Evolutionary conservation across 306 rosid genomes (phyloP).

Genomic region (Inga oerstediana): DNA sequence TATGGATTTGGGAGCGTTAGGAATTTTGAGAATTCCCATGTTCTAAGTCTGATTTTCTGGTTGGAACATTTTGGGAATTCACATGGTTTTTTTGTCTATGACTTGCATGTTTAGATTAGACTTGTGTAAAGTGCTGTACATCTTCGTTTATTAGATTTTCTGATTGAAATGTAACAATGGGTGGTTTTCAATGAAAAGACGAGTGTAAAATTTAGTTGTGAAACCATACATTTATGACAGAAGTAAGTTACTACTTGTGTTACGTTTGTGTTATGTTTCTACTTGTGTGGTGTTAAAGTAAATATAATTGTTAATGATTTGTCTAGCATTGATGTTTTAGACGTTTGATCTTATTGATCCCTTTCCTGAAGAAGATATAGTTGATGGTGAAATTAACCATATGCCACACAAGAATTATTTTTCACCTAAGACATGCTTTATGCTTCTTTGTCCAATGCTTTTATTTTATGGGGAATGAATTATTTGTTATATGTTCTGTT

Average conservation of each 20-base stretch:
- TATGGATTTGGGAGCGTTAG: not conserved
- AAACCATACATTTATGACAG: not conserved
- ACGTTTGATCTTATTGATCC: too few species aligned
- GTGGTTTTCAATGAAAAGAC: not conserved
- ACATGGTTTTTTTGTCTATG: not conserved
- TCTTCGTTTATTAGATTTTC: not conserved
- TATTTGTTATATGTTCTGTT: not conserved
- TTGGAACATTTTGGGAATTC: slow-evolving; percentile 24
- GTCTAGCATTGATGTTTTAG: too few species aligned
- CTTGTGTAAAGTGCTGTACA: not conserved
- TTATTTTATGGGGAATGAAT: not conserved
- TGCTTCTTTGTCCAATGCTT: not conserved
- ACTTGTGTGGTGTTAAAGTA: too few species aligned
- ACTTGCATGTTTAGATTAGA: not conserved
- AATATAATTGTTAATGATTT: too few species aligned
- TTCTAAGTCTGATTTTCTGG: not conserved
- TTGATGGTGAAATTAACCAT: slow-evolving; percentile 91
- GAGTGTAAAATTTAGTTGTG: not conserved
- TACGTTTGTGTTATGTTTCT: too few species aligned
- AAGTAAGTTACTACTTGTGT: not conserved
- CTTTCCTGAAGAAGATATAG: slow-evolving; percentile 41
- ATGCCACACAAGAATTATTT: slow-evolving; percentile 78
- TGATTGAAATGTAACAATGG: not conserved
- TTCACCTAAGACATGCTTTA: slow-evolving; percentile 65
- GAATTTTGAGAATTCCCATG: not conserved